Evolutionary conservation across 768 basidiomycete genomes (phyloP), one percentile per base, ranked within the genome.

Genomic region (Suillus subalutaceus): DNA sequence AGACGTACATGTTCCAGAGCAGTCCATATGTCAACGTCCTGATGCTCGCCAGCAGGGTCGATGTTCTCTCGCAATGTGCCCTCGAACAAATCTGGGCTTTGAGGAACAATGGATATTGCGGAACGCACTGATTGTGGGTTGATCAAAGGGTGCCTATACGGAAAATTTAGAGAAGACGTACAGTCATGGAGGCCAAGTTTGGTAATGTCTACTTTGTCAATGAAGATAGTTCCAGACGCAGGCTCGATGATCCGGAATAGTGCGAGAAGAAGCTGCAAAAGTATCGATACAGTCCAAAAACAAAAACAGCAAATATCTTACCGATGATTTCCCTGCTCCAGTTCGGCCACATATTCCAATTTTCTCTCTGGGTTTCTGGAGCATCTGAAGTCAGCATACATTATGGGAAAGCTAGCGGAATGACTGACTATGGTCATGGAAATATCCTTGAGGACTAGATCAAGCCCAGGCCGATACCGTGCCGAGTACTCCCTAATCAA

Each of bases 311-410:
- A 57, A 16, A 58, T 41, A 1, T 73, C 85, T 68, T 69, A 91
- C 90, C 1, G 91, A 89, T 44, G 90, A 91, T 78, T 92, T 92
- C 67, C 91, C 85, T 73, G 90, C 84, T 23, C 93, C 96, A 6
- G 96, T 97, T 67, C 92, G 77, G 4, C 92, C 93, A 75, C 90
- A 87, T 6, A 97, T 88, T n/a, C 97, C 97, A 55, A 97, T 86
- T 77, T 96, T 97, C 74, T 96, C 92, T 56, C 84, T 87, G 0
- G 91, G 82, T 71, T 87, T 82, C 90, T 92, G 59, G n/a, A 59
- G 30, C 40, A 46, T n/a, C n/a, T 55, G 60, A 20, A 26, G 59
- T 75, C 40, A 69, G 57, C 12, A 30, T 18, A 7, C 63, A 44
- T 46, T 18, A 15, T 13, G 41, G 1, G 15, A n/a, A 69, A 41